Percentiles rank a stretch among this genome's conserved stretches.
These are phyloP conservation scores for Cystobasidium slooffiae DNA, from an alignment of 1,284 basidiomycete species.

Conservation along the genomic window DNA sequence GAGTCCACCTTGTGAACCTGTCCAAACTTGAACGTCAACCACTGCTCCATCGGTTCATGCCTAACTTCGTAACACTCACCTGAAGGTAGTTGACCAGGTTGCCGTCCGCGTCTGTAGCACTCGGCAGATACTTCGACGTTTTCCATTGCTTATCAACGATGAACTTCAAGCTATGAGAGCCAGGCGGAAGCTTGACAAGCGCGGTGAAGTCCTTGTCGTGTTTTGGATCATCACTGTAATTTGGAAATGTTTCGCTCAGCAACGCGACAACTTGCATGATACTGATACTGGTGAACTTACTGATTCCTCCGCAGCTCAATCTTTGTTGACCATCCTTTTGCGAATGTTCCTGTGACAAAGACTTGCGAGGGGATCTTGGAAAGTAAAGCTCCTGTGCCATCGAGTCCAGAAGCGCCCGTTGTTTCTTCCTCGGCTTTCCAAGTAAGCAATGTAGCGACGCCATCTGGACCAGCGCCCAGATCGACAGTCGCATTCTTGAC, in stretches of 20 bases:
- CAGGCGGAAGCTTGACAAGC: constrained; percentile 70
- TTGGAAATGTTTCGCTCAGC: background rate
- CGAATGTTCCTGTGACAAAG: constrained; percentile 65
- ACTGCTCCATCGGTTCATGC: background rate
- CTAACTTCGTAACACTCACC: constrained; percentile 53
- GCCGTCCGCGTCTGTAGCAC: constrained; percentile 92
- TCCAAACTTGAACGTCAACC: background rate
- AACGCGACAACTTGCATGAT: background rate
- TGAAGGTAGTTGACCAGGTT: constrained; percentile 93
- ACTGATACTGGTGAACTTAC: constrained; percentile 51
- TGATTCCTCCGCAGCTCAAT: constrained; percentile 60
- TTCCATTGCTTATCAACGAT: constrained; percentile 91
- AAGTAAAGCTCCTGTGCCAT: constrained; percentile 11
- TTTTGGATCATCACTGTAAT: background rate
- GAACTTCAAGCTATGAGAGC: constrained; percentile 94
- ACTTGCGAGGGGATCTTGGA: constrained; percentile 54
- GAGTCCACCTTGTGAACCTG: constrained; percentile 38
- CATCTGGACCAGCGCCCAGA: constrained; percentile 53
- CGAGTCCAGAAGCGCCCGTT: constrained; percentile 22
- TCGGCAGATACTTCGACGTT: constrained; percentile 73
- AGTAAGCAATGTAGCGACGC: constrained; percentile 55
- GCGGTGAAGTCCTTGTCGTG: constrained; percentile 57
- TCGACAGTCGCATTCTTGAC: constrained; percentile 54
- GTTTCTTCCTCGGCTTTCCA: constrained; percentile 51
- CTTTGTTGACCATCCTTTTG: constrained; percentile 64